These are phyloP conservation scores for Echium plantagineum DNA, from an alignment of 257 asterid species.

Conservation along the genomic window DNA sequence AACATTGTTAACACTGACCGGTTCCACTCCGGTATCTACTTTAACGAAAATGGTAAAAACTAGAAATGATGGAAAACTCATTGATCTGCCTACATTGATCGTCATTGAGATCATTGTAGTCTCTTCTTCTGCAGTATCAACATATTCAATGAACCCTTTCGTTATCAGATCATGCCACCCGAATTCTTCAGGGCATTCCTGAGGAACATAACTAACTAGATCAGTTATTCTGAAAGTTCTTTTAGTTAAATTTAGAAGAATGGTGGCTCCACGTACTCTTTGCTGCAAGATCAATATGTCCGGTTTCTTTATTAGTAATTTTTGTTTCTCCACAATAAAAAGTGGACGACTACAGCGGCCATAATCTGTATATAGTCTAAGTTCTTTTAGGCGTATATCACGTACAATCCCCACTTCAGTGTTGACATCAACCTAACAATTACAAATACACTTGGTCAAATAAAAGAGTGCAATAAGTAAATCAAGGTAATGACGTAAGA, in stretches of 20 bases:
- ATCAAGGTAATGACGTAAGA: no score
- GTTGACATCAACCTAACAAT: conserved; percentile 16
- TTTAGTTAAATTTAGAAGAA: no score
- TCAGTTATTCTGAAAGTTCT: no score
- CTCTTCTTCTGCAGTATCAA: conserved; percentile 15
- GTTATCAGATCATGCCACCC: conserved; percentile 31
- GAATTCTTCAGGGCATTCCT: conserved; percentile 19
- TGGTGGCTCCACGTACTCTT: conserved; percentile 5
- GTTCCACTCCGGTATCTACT: not conserved
- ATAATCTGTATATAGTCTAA: conserved; percentile 18
- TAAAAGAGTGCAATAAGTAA: no score
- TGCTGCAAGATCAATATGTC: conserved; percentile 19
- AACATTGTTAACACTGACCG: no score
- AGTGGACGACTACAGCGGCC: conserved; percentile 21
- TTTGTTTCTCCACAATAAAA: conserved; percentile 18
- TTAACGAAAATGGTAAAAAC: not conserved
- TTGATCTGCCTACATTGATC: not conserved
- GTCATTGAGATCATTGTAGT: conserved; percentile 16
- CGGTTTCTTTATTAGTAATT: conserved; percentile 13
- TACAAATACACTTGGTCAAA: not conserved
- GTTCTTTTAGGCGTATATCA: conserved; percentile 16
- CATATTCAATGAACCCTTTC: conserved; percentile 23
- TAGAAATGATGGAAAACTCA: not conserved
- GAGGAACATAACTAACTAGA: conserved; percentile 4
- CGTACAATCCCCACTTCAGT: conserved; percentile 19